Conservation (phyloP, 169 alveolate species). For the Plasmodium falciparum region DNA sequence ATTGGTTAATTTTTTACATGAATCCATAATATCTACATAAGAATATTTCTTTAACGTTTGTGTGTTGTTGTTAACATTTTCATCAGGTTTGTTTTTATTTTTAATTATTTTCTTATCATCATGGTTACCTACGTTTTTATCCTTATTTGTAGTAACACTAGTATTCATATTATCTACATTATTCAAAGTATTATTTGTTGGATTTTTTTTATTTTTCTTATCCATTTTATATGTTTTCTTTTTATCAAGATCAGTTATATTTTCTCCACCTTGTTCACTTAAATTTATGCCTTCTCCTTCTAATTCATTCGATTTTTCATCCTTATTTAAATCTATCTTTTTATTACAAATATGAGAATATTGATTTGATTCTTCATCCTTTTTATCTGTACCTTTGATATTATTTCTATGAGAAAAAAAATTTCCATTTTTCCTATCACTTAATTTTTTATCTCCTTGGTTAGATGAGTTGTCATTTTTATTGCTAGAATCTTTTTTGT, state of each 20-base stretch:
- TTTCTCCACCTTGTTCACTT: slow-evolving; percentile 16
- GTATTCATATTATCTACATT: background rate
- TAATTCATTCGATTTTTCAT: background rate
- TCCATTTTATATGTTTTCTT: slow-evolving; percentile 16
- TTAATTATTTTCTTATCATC: slow-evolving; percentile 33
- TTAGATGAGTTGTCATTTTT: slow-evolving; percentile 2
- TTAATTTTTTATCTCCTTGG: slow-evolving; percentile 11
- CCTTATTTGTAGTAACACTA: slow-evolving; percentile 12
- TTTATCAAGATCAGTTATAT: slow-evolving; percentile 15
- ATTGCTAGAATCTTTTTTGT: background rate
- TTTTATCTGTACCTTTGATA: slow-evolving; percentile 30
- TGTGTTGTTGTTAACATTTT: background rate
- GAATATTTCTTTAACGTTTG: slow-evolving; percentile 64
- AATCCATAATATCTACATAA: slow-evolving; percentile 72
- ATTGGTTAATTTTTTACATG: slow-evolving; percentile 64
- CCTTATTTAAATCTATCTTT: slow-evolving; percentile 14
- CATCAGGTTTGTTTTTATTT: slow-evolving; percentile 36
- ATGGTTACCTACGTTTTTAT: slow-evolving; percentile 18
- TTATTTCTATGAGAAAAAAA: slow-evolving; percentile 26
- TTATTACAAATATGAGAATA: background rate
- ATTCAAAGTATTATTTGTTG: slow-evolving; percentile 6
- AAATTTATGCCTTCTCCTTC: background rate
- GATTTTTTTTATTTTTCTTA: slow-evolving; percentile 18
- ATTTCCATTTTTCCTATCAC: slow-evolving; percentile 26
- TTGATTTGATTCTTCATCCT: slow-evolving; percentile 6